Conservation (phyloP, 1,284 basidiomycete genomes). For the Cryptococcus depauperatus region DNA sequence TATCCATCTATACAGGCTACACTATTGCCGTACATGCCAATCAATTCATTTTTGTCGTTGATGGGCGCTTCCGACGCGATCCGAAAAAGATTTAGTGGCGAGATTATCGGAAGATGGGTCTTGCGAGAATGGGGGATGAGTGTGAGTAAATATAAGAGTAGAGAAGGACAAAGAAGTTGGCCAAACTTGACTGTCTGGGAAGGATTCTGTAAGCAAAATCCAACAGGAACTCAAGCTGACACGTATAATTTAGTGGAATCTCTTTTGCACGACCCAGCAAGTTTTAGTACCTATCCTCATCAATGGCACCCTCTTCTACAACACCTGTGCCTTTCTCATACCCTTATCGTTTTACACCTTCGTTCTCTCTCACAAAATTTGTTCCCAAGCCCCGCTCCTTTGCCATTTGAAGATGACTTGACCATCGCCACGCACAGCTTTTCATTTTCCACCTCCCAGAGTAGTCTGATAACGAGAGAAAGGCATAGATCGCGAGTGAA, state of each 20-base stretch:
- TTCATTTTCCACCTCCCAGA: slow-evolving; percentile 26
- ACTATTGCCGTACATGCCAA: slow-evolving; percentile 32
- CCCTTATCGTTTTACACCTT: slow-evolving; percentile 41
- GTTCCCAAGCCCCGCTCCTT: slow-evolving; percentile 34
- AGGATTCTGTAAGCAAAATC: slow-evolving; percentile 39
- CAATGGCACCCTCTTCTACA: slow-evolving; percentile 40
- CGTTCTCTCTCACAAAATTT: slow-evolving; percentile 33
- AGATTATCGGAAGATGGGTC: slow-evolving; percentile 42
- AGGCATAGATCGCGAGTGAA: slow-evolving; percentile 23
- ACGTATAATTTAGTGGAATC: slow-evolving; percentile 37
- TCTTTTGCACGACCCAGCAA: slow-evolving; percentile 39
- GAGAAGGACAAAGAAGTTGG: slow-evolving; percentile 22
- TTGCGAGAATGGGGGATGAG: slow-evolving; percentile 39
- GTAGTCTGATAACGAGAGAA: slow-evolving; percentile 16
- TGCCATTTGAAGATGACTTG: slow-evolving; percentile 43
- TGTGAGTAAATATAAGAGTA: slow-evolving; percentile 23
- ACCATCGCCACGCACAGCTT: slow-evolving; percentile 12
- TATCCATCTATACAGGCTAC: slow-evolving; percentile 30
- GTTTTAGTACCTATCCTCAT: slow-evolving; percentile 40
- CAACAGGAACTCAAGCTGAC: slow-evolving; percentile 2
- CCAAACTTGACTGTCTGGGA: slow-evolving; percentile 45
- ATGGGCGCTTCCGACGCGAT: slow-evolving; percentile 29
- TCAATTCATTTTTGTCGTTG: slow-evolving; percentile 42
- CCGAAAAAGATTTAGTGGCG: slow-evolving; percentile 36
- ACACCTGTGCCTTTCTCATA: slow-evolving; percentile 42